Percentiles rank a stretch among this genome's conserved stretches.
phyloP scores from a whole-genome alignment of 2,329 filamentous ascomycete genomes.

The Nothomitra cinnamomea region DNA sequence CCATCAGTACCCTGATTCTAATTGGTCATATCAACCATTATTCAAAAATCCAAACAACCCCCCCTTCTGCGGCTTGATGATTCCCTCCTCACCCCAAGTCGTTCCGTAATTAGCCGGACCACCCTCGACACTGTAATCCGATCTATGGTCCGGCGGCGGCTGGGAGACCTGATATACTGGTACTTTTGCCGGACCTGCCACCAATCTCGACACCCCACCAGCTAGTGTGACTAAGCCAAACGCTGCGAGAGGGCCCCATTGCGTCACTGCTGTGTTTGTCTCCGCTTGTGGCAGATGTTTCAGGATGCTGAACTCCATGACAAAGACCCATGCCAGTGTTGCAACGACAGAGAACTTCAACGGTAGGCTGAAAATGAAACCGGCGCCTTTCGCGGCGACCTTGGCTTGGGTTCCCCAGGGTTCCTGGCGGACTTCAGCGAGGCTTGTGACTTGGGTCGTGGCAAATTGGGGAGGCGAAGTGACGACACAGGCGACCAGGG shows the following conservation, averaged over 20 bases:
- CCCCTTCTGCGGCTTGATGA: too few relatives aligned
- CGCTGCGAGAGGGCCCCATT: slow-evolving; percentile 1
- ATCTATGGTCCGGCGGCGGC: too few relatives aligned
- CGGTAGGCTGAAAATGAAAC: slow-evolving; percentile 1
- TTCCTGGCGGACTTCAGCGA: not conserved
- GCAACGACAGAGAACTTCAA: not conserved
- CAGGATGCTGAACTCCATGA: not conserved
- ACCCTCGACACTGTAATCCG: too few relatives aligned
- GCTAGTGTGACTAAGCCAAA: not conserved
- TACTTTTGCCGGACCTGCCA: too few relatives aligned
- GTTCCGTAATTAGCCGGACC: too few relatives aligned
- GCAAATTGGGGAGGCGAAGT: not conserved
- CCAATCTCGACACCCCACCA: not conserved
- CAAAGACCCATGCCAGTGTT: not conserved
- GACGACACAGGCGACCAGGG: not conserved
- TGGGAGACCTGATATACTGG: too few relatives aligned
- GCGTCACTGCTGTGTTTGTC: not conserved
- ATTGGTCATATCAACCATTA: too few relatives aligned
- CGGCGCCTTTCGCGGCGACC: not conserved
- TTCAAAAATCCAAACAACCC: too few relatives aligned
- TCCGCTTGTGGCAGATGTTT: not conserved
- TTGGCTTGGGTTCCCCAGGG: not conserved
- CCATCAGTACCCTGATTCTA: too few relatives aligned
- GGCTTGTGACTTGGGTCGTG: not conserved
- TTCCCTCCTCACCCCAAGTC: too few relatives aligned